Evolutionary conservation across 495 filamentous ascomycete genomes (phyloP), one percentile per base, ranked within the genome.

Genomic region (Penicillium riverlandense): DNA sequence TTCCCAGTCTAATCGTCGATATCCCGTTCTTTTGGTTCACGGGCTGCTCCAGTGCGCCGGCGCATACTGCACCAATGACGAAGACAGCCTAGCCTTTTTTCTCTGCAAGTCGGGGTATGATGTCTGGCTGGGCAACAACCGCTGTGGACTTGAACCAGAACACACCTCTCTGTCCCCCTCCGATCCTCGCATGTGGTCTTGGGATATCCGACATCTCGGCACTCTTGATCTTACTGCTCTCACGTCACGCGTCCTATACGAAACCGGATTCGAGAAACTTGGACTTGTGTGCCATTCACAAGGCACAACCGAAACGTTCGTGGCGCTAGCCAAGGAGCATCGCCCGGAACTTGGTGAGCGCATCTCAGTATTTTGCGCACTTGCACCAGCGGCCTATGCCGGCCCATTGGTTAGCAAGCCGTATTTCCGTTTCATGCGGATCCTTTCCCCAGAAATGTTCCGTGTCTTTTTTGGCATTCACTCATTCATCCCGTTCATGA

Each of bases 201-300:
- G 91, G 91, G 95, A 95, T 54, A 94, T 96, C 44, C 79, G 86
- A 0, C 88, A 96, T 64, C 91, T 96, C 81, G 92, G 91, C 11
- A 82, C 87, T 0, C 78, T 94, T 47, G 91, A 97, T 59, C 76
- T 97, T n/a, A 74, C 92, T 1, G 89, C 90, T 1, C 74, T 96
- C n/a, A 75, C 90, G 11, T 84, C 85, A 8, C 85, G 87, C 12
- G 87, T 96, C 6, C 70, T 96, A 0, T 76, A 71, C 42, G 84
- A 92, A 58, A 96, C 91, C 0, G 82, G 82, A 1, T 96, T 95
- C 59, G 70, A 77, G 29, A 94, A 91, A 51, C 63, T 95, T 2
- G 92, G 85, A 6, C 77, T 96, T 2, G 75, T 96, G 13, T 84
- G 80, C 45, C 91, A 97, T 62, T 91, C 85, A 8, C 91, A 97